Conservation (phyloP, 345 rosid genomes). For the Schrenkiella parvula region DNA sequence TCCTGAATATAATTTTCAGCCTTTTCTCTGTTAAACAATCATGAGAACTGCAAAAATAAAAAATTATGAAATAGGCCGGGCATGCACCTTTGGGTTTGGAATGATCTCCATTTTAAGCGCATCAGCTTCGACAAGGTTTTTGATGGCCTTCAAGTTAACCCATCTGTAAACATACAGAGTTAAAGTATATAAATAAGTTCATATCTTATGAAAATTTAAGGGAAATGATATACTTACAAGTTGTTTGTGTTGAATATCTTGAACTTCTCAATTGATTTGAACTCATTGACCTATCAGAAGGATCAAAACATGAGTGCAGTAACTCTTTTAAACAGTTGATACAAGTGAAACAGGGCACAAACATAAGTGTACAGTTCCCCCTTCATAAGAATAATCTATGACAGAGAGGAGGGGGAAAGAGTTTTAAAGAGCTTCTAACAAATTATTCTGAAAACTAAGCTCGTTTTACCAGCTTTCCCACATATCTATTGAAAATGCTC, state of each 20-base stretch:
- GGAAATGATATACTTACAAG: constrained; percentile 50
- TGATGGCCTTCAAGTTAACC: constrained; percentile 89
- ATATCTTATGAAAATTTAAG: background rate
- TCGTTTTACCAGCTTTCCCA: background rate
- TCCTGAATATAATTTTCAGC: constrained; percentile 45
- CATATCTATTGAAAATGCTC: background rate
- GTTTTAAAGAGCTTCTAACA: background rate
- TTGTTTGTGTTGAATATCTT: constrained; percentile 99
- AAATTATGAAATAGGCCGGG: background rate
- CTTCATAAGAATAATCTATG: constrained; percentile 1
- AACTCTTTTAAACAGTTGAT: background rate
- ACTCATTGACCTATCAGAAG: constrained; percentile 74
- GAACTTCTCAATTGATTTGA: constrained; percentile 98
- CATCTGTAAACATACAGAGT: constrained; percentile 55
- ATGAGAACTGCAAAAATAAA: background rate
- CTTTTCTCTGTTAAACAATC: background rate
- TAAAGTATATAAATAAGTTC: constrained; percentile 11
- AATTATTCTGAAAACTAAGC: background rate
- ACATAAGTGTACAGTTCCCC: background rate
- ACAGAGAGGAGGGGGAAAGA: background rate
- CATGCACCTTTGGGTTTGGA: constrained; percentile 81
- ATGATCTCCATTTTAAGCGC: constrained; percentile 97
- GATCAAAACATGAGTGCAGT: constrained; percentile 5
- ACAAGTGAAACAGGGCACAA: background rate
- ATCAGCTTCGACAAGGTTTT: constrained; percentile 90